Conservation (phyloP, 805 yeast genomes). For the Hanseniaspora taiwanica region DNA sequence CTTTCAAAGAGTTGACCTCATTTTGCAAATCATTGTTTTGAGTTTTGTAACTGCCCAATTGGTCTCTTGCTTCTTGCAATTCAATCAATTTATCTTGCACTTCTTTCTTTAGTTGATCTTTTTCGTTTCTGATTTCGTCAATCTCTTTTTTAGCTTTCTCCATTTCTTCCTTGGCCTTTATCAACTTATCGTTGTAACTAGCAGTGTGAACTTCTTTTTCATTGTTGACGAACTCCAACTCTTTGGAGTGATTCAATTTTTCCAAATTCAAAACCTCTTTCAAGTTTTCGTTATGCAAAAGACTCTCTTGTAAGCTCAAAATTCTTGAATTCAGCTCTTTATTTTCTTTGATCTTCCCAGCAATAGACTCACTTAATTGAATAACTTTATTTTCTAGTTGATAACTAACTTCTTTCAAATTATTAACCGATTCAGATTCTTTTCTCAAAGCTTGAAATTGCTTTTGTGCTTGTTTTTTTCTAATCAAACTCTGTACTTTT, state of each 20-base stretch:
- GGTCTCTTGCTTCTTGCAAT: slow-evolving; percentile 45
- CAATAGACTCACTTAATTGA: slow-evolving; percentile 75
- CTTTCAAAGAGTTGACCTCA: slow-evolving; percentile 36
- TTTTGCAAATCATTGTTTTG: slow-evolving; percentile 55
- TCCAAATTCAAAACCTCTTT: slow-evolving; percentile 42
- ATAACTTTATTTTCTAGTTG: slow-evolving; percentile 95
- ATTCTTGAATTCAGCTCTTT: slow-evolving; percentile 55
- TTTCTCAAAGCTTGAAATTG: slow-evolving; percentile 52
- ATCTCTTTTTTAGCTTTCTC: slow-evolving; percentile 45
- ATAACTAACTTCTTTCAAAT: slow-evolving; percentile 82
- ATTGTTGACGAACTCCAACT: slow-evolving; percentile 30
- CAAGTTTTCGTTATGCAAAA: slow-evolving; percentile 40
- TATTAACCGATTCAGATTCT: slow-evolving; percentile 90
- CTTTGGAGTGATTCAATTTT: slow-evolving; percentile 39
- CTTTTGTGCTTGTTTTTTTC: slow-evolving; percentile 61
- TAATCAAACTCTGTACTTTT: slow-evolving; percentile 59
- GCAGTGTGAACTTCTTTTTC: slow-evolving; percentile 38
- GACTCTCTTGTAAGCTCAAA: slow-evolving; percentile 32
- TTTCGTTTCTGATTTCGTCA: slow-evolving; percentile 45
- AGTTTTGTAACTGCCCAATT: slow-evolving; percentile 43
- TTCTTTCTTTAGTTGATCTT: slow-evolving; percentile 49
- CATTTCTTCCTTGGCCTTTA: slow-evolving; percentile 40
- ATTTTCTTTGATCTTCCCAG: slow-evolving; percentile 72
- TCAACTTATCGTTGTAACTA: slow-evolving; percentile 41
- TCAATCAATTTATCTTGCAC: slow-evolving; percentile 49